A percentile compares a stretch with the other conserved stretches of the same genome.
Conservation (phyloP, 768 basidiomycete genomes). For the Mycena polygramma region DNA sequence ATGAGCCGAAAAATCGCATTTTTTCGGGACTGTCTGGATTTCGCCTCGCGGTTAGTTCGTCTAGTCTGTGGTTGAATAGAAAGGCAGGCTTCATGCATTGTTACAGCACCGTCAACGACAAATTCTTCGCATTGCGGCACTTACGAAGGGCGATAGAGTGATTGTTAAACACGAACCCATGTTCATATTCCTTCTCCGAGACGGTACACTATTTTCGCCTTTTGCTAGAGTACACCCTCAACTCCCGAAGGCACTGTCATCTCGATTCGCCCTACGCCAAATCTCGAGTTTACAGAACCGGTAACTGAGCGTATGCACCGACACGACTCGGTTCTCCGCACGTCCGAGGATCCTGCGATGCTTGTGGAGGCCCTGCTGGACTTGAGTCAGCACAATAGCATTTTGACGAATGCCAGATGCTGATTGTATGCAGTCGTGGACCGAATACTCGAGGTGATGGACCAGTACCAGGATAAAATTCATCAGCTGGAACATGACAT, state of each 20-base stretch:
- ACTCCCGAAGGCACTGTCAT: slow-evolving; percentile 68
- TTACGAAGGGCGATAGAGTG: slow-evolving; percentile 69
- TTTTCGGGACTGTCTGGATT: slow-evolving; percentile 26
- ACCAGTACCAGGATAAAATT: slow-evolving; percentile 75
- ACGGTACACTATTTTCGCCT: slow-evolving; percentile 56
- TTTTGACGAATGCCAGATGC: background rate
- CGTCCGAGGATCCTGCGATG: slow-evolving; percentile 75
- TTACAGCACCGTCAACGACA: slow-evolving; percentile 34
- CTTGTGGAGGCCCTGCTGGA: slow-evolving; percentile 80
- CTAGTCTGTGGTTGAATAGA: background rate
- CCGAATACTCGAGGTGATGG: slow-evolving; percentile 74
- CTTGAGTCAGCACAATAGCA: slow-evolving; percentile 50
- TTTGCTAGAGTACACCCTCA: slow-evolving; percentile 7
- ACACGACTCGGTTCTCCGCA: slow-evolving; percentile 70
- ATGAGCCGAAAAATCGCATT: background rate
- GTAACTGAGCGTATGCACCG: slow-evolving; percentile 70
- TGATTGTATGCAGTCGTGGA: slow-evolving; percentile 67
- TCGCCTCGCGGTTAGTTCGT: slow-evolving; percentile 22
- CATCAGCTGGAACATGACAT: slow-evolving; percentile 71
- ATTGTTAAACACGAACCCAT: slow-evolving; percentile 68
- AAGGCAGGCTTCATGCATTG: background rate
- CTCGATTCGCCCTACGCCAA: slow-evolving; percentile 64
- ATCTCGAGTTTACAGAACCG: slow-evolving; percentile 64
- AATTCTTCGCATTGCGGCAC: slow-evolving; percentile 47
- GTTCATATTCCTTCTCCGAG: slow-evolving; percentile 76